Percentiles rank a stretch among this genome's conserved stretches.
phyloP scores from a whole-genome alignment of 2,329 filamentous ascomycete genomes.

The Aspergillus clavatus region DNA sequence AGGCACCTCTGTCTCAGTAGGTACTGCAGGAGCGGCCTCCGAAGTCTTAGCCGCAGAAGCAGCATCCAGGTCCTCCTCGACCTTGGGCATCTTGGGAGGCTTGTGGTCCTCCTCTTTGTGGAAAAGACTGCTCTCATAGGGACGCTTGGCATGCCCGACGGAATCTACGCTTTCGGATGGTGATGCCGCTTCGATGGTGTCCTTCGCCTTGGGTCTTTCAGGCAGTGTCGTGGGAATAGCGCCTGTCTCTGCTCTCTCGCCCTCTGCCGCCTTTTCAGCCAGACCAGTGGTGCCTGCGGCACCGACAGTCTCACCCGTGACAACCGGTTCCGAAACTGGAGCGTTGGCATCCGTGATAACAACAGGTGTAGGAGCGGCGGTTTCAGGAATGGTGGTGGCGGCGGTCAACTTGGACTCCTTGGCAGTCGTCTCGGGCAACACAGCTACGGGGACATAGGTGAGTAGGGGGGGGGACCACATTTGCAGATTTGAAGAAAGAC shows the following conservation, averaged over 20 bases:
- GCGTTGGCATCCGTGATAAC: conserved; percentile 9
- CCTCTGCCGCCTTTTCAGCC: background rate
- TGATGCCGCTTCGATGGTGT: too few species aligned
- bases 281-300: background rate
- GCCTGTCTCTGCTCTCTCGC: background rate
- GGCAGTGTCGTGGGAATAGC: conserved; percentile 4
- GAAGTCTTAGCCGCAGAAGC: conserved; percentile 3
- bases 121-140: conserved; percentile 33
- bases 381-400: conserved; percentile 17
- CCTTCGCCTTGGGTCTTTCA: conserved; percentile 12
- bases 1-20: conserved; percentile 1
- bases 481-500: conserved; percentile 11
- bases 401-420: conserved; percentile 15
- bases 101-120: conserved; percentile 28
- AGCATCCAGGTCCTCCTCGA: conserved; percentile 23
- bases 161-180: conserved; percentile 11
- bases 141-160: conserved; percentile 29
- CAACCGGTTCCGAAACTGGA: conserved; percentile 1
- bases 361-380: conserved; percentile 7
- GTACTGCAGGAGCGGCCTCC: background rate
- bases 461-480: background rate
- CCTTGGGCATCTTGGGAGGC: conserved; percentile 34
- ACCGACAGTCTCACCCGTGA: background rate
- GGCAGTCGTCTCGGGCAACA: conserved; percentile 19
- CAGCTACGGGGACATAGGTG: conserved; percentile 5